Evolutionary conservation across 768 basidiomycete species (phyloP).

Genomic region (Kwoniella newhampshirensis): DNA sequence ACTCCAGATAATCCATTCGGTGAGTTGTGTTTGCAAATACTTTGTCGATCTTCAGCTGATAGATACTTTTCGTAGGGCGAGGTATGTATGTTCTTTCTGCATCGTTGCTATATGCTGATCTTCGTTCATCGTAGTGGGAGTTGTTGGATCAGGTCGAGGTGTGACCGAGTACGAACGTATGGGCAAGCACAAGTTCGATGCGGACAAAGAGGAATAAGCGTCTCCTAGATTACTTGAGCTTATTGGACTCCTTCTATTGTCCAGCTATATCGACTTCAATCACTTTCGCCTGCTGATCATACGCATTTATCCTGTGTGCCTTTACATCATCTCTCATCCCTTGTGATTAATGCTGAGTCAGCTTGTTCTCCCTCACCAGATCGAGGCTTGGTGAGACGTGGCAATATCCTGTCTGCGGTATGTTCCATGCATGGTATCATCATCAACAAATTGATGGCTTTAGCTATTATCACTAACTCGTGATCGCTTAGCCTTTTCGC

Average conservation of each 20-base stretch:
- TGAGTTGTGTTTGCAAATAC: slow-evolving; percentile 18
- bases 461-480: not conserved
- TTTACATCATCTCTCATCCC: not conserved
- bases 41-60: slow-evolving; percentile 1
- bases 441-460: not conserved
- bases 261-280: not conserved
- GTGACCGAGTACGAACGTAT: slow-evolving; percentile 50
- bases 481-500: not conserved
- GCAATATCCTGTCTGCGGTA: not conserved
- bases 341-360: slow-evolving; percentile 8
- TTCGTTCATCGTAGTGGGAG: slow-evolving; percentile 46
- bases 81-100: slow-evolving; percentile 17
- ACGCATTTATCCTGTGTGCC: not conserved
- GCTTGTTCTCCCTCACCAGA: not conserved
- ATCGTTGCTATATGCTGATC: slow-evolving; percentile 5
- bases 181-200: slow-evolving; percentile 54
- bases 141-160: slow-evolving; percentile 51
- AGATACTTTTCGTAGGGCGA: slow-evolving; percentile 19
- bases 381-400: not conserved
- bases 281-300: too few species aligned
- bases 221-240: not conserved
- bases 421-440: not conserved
- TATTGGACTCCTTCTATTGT: not conserved
- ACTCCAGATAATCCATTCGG: slow-evolving; percentile 51
- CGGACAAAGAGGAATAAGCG: slow-evolving; percentile 28